Base-by-base conservation (phyloP, 345 rosid species). In the Fremontodendron californicum region DNA sequence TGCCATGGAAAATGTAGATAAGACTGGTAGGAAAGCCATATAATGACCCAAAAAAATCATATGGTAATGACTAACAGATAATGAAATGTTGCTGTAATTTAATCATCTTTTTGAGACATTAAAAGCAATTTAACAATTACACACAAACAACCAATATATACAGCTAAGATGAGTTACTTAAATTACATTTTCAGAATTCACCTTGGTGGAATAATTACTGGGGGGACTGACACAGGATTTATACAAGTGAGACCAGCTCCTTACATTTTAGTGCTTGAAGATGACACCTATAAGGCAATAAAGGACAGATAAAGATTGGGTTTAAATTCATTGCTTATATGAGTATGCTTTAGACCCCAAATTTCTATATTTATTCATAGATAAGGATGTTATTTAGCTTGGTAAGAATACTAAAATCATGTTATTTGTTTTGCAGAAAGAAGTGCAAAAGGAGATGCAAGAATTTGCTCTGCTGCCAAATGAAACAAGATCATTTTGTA, bases 261-360 rank as follows among this genome's bases (percentile, higher is more conserved):
- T 9, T 89, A 86, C 72, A 92, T 86, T 79, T 94, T 90, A 60
- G 91, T 92, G 66, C 93, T 90, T 64, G 93, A 91, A 64, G 97
- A 96, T 73, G 82, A 84, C 78, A 84, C 94, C 39, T 93, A n/a
- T n/a, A n/a, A n/a, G n/a, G n/a, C n/a, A n/a, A 89, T 68, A 90
- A 84, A 83, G 97, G 97, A 77, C 81, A 85, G 80, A 75, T 91
- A 2, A 86, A 85, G 81, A 73, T 92, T 62, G 97, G 95, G 10
- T 81, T 93, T 77, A 93, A 81, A 75, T 93, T 96, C 90, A 73
- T 78, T 11, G 74, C 83, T 11, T 64, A 82, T n/a, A 97, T 90
- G 77, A 80, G 88, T 48, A n/a, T 39, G 31, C 15, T n/a, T n/a
- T n/a, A 25, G 52, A 33, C 37, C 25, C 55, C 69, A 73, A 46